These are phyloP conservation scores for Alisma plantagoaquatica DNA, from an alignment of 106 monocot genomes.

Conservation along the genomic window DNA sequence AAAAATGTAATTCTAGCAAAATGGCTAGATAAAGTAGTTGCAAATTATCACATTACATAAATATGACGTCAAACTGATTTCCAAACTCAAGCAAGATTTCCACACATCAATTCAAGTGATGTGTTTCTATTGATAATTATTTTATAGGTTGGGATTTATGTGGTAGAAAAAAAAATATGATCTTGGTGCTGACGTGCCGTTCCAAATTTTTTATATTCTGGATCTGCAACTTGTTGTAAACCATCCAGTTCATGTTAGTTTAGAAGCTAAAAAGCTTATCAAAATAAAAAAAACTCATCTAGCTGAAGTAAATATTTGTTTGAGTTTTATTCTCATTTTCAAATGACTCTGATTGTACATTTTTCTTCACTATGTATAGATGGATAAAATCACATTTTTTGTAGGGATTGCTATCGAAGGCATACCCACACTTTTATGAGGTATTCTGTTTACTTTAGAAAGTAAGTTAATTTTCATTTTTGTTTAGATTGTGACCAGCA, in stretches of 20 bases:
- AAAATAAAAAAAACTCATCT: constrained; percentile 74
- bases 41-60: no score
- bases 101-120: no score
- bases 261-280: constrained; percentile 71
- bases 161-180: constrained; percentile 82
- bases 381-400: no score
- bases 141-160: constrained; percentile 68
- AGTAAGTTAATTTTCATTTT: constrained; percentile 24
- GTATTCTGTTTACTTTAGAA: constrained; percentile 91
- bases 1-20: no score
- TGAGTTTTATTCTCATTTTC: no score
- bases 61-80: no score
- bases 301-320: constrained; percentile 60
- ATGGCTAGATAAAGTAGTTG: no score
- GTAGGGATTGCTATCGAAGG: constrained; percentile 86
- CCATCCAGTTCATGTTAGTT: constrained; percentile 84
- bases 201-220: constrained; percentile 69
- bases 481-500: background rate
- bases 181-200: constrained; percentile 54
- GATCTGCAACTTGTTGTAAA: constrained; percentile 89
- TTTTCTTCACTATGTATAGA: no score
- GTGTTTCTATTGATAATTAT: background rate
- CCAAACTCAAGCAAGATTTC: no score
- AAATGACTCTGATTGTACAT: no score
- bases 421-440: constrained; percentile 85